Evolutionary conservation across 495 filamentous ascomycete genomes (phyloP), one percentile per base, ranked within the genome.

Genomic region (Penicillium manginii): DNA sequence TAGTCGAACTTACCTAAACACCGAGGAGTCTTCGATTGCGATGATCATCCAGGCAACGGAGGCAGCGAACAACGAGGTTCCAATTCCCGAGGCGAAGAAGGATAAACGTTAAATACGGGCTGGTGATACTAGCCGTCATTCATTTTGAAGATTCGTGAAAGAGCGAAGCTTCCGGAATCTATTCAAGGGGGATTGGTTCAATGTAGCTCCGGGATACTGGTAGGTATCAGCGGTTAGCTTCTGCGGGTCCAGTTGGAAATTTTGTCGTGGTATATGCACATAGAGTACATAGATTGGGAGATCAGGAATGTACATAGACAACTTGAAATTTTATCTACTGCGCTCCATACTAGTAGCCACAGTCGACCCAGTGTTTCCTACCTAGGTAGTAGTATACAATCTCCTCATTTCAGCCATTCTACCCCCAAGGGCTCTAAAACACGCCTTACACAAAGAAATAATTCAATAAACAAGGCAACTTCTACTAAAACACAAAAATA

Each of bases 11-110:
- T 78, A 76, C 58, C 52, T 78, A 21, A 64, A 68, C 54, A 76
- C 75, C 8, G 72, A 78, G 53, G 71, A 76, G 43, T 64, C 73
- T 1, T 21, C 31, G 5, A 65, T 69, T 18, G 63, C 63, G n/a
- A 63, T 69, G 50, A 73, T 78, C 48, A 64, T 77, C 37, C 59
- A 71, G 43, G 75, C 75, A 29, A 66, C 71, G 51, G 54, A 60
- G n/a, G 54, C 54, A n/a, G 53, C 72, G 29, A 65, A 66, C 17
- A 62, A 65, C 53, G 69, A 74, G 11, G 29, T 31, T 14, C 40
- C 56, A 3, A 37, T 48, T 53, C 42, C 55, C 29, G 54, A 56
- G 18, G 48, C 52, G 1, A 67, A 65, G 32, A 62, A 65, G 42
- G 57, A 54, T 2, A 35, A 58, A 29, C n/a, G 50, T 33, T 55